These are phyloP conservation scores for Suillus weaverae DNA, from an alignment of 768 basidiomycete species.

Conservation along the genomic window DNA sequence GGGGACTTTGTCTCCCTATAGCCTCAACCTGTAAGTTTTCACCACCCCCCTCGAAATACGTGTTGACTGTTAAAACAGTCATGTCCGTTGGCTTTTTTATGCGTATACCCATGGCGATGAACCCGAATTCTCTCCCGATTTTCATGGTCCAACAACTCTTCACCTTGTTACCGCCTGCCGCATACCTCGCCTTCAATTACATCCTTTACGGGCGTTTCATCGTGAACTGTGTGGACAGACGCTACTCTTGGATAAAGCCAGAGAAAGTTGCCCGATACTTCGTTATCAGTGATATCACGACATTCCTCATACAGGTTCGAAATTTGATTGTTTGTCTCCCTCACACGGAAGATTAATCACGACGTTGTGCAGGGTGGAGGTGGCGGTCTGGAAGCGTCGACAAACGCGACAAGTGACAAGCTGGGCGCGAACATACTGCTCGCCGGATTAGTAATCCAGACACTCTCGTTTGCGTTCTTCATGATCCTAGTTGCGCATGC, in stretches of 20 bases:
- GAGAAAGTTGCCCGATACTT: slow-evolving; percentile 26
- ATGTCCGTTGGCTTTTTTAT: slow-evolving; percentile 22
- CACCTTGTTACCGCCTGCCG: slow-evolving; percentile 26
- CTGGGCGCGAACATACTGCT: slow-evolving; percentile 24
- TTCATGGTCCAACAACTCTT: slow-evolving; percentile 23
- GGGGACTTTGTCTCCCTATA: slow-evolving; percentile 34
- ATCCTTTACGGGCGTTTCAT: slow-evolving; percentile 33
- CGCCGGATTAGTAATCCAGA: slow-evolving; percentile 26
- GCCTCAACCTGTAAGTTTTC: slow-evolving; percentile 21
- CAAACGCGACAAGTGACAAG: not conserved
- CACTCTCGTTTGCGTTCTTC: slow-evolving; percentile 26
- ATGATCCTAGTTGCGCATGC: slow-evolving; percentile 15
- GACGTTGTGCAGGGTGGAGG: slow-evolving; percentile 21
- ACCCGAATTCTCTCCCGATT: slow-evolving; percentile 22
- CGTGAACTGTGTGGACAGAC: slow-evolving; percentile 16
- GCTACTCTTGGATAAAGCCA: slow-evolving; percentile 26
- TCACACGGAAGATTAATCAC: not conserved
- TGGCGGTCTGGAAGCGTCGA: slow-evolving; percentile 19
- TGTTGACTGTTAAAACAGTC: slow-evolving; percentile 8
- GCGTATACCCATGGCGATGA: slow-evolving; percentile 18
- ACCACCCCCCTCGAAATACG: too few relatives aligned
- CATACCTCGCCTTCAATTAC: slow-evolving; percentile 35
- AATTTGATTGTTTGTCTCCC: not conserved
- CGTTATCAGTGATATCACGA: slow-evolving; percentile 27
- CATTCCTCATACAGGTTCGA: slow-evolving; percentile 29